These are phyloP conservation scores for Monosporascus sp. DNA, from an alignment of 2,329 filamentous ascomycete species.

Conservation along the genomic window DNA sequence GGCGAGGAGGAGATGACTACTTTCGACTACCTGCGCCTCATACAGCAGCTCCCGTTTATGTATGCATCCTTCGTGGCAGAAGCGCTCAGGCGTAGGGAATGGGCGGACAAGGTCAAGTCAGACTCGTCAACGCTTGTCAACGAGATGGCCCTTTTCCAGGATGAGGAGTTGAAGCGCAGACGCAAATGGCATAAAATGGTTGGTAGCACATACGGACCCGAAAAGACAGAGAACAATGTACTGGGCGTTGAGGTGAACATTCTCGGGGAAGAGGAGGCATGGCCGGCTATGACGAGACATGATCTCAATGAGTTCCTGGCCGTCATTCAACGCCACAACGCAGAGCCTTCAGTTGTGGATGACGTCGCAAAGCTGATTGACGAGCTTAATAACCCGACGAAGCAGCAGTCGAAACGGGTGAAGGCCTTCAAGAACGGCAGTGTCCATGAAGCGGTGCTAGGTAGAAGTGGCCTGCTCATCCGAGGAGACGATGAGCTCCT, in stretches of 20 bases:
- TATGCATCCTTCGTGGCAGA: slow-evolving; percentile 88
- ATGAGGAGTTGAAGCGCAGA: slow-evolving; percentile 84
- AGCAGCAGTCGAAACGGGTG: slow-evolving; percentile 77
- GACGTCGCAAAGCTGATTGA: slow-evolving; percentile 72
- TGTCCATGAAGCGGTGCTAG: slow-evolving; percentile 81
- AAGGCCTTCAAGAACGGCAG: slow-evolving; percentile 97
- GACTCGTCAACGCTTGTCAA: slow-evolving; percentile 86
- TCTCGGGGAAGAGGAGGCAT: slow-evolving; percentile 70
- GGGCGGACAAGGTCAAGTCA: slow-evolving; percentile 82
- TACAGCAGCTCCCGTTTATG: slow-evolving; percentile 78
- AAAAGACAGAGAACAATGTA: slow-evolving; percentile 62
- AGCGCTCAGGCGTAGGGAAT: slow-evolving; percentile 79
- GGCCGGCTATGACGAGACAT: slow-evolving; percentile 70
- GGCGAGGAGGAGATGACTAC: slow-evolving; percentile 71
- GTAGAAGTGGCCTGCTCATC: slow-evolving; percentile 78
- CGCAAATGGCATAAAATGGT: slow-evolving; percentile 88
- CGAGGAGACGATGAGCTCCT: slow-evolving; percentile 83
- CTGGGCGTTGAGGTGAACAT: slow-evolving; percentile 81
- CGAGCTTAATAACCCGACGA: slow-evolving; percentile 76
- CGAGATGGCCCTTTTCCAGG: slow-evolving; percentile 86
- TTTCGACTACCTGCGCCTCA: slow-evolving; percentile 73
- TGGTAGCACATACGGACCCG: slow-evolving; percentile 64
- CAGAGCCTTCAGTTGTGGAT: slow-evolving; percentile 59
- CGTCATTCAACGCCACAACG: slow-evolving; percentile 57
- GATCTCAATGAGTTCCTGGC: slow-evolving; percentile 73